Evolutionary conservation across 164 flowering plant genomes (phyloP).

Genomic region (Taxillus chinensis): DNA sequence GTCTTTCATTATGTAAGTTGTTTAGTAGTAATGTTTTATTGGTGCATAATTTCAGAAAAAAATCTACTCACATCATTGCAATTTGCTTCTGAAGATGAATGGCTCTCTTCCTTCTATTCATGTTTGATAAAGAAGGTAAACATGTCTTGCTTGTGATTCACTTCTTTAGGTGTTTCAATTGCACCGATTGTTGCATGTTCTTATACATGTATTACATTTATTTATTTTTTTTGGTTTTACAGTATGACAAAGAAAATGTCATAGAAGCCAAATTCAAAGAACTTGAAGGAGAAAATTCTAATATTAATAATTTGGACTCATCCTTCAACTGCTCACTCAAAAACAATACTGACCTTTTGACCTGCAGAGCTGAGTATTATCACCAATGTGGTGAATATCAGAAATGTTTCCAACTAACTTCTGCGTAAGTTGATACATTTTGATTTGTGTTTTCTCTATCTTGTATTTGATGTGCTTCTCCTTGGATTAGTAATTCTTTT

Average conservation of each 20-base stretch:
- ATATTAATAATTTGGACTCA: constrained; percentile 25
- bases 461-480: neutral
- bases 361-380: constrained; percentile 96
- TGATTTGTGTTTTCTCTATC: constrained; percentile 1
- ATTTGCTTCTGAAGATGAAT: constrained; percentile 76
- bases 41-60: constrained; percentile 41
- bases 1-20: neutral
- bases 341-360: constrained; percentile 80
- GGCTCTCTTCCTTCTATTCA: constrained; percentile 88
- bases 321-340: constrained; percentile 46
- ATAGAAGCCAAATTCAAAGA: constrained; percentile 77
- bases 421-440: constrained; percentile 41
- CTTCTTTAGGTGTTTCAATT: neutral
- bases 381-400: constrained; percentile 96
- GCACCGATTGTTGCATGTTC: neutral
- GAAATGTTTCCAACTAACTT: constrained; percentile 87
- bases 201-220: no score
- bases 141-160: neutral
- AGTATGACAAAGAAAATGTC: constrained; percentile 79
- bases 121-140: constrained; percentile 83
- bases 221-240: constrained; percentile 9
- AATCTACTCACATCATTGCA: constrained; percentile 65
- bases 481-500: neutral
- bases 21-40: neutral
- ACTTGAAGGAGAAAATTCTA: constrained; percentile 55